Percentiles rank a stretch among this genome's conserved stretches.
Evolutionary conservation across 176 grass and related monocot genomes (phyloP).

Genomic region (Miscanthus lutarioriparius): DNA sequence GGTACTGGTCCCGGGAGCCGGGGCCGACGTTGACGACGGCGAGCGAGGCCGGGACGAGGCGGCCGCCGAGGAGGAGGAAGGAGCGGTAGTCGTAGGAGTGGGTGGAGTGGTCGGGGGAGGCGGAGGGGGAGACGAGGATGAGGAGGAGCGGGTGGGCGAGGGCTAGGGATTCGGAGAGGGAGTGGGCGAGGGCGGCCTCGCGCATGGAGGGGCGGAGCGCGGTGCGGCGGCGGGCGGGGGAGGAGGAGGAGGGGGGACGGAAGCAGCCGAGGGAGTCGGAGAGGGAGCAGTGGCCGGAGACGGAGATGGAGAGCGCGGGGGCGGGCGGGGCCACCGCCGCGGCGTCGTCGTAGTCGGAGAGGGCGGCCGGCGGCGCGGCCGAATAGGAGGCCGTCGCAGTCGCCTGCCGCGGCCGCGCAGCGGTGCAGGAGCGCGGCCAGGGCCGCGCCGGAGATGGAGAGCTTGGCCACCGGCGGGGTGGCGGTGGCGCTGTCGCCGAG

Average conservation of each 20-base stretch:
- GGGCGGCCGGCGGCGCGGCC: slow-evolving; percentile 24
- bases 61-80: slow-evolving; percentile 51
- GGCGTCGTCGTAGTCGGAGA: slow-evolving; percentile 37
- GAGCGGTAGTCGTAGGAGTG: slow-evolving; percentile 47
- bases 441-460: slow-evolving; percentile 58
- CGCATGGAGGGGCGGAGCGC: slow-evolving; percentile 59
- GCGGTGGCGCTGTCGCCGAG: slow-evolving; percentile 8
- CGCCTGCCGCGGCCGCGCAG: slow-evolving; percentile 38
- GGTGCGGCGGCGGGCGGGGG: slow-evolving; percentile 47
- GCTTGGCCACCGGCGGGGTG: slow-evolving; percentile 28
- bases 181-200: slow-evolving; percentile 48
- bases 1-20: slow-evolving; percentile 55
- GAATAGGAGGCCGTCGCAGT: slow-evolving; percentile 43
- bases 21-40: slow-evolving; percentile 50
- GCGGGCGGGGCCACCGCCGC: neutral
- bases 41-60: slow-evolving; percentile 48
- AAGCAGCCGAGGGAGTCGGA: slow-evolving; percentile 48
- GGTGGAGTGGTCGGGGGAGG: slow-evolving; percentile 29
- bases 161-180: slow-evolving; percentile 36
- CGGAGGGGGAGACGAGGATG: slow-evolving; percentile 33
- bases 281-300: slow-evolving; percentile 52
- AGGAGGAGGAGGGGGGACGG: neutral
- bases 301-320: slow-evolving; percentile 36
- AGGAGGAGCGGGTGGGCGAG: slow-evolving; percentile 30
- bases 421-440: slow-evolving; percentile 58